Conservation (phyloP, 176 grass and related monocot species). For the Pontederia paniculata region DNA sequence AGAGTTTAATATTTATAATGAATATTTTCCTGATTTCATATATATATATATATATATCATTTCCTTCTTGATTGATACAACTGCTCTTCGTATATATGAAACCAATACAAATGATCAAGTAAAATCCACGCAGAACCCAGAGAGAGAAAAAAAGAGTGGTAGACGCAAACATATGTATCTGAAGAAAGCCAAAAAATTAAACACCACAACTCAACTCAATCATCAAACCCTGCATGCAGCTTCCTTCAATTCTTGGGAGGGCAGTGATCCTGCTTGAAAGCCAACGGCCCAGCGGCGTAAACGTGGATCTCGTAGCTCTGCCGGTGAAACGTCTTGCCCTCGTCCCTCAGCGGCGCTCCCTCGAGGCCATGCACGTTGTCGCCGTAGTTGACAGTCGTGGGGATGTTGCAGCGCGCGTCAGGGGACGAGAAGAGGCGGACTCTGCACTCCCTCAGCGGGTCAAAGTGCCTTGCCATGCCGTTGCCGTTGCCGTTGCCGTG, state of each 20-base stretch:
- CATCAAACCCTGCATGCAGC: too few relatives aligned
- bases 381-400: slow-evolving; percentile 48
- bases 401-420: slow-evolving; percentile 26
- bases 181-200: too few relatives aligned
- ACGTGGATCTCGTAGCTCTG: slow-evolving; percentile 22
- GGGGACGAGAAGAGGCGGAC: slow-evolving; percentile 56
- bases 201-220: too few relatives aligned
- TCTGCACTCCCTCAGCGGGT: slow-evolving; percentile 47
- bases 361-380: slow-evolving; percentile 1
- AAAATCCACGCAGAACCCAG: too few relatives aligned
- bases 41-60: too few relatives aligned
- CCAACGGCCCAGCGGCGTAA: slow-evolving; percentile 33
- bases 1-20: too few relatives aligned
- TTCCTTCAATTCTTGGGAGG: slow-evolving; percentile 8
- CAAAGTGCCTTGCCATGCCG: not conserved
- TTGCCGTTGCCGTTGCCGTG: not conserved
- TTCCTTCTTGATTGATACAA: too few relatives aligned
- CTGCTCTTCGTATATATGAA: too few relatives aligned
- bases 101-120: too few relatives aligned
- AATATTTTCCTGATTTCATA: too few relatives aligned
- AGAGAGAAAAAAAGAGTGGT: too few relatives aligned
- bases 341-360: slow-evolving; percentile 34
- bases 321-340: slow-evolving; percentile 29
- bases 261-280: slow-evolving; percentile 45
- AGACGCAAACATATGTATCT: too few relatives aligned